A percentile compares a stretch with the other conserved stretches of the same genome.
phyloP scores from a whole-genome alignment of 495 filamentous ascomycete genomes.

The Saxophila tyrrhenica region DNA sequence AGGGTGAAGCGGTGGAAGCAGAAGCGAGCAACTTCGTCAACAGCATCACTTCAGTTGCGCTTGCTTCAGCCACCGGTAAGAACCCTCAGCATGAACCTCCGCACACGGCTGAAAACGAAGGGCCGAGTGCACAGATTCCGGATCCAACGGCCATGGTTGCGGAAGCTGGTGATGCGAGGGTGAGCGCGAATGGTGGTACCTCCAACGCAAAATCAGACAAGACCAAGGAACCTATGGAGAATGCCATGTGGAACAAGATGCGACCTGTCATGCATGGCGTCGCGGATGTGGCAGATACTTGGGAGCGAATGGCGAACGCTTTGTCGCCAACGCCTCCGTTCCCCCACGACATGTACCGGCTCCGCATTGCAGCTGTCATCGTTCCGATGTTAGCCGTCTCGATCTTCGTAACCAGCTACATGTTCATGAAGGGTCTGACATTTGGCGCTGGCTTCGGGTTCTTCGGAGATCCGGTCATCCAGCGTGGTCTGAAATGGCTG shows the following conservation, averaged over 20 bases:
- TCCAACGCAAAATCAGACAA: constrained; percentile 53
- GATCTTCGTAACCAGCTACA: constrained; percentile 56
- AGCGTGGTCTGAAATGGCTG: constrained; percentile 44
- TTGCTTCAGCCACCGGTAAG: constrained; percentile 67
- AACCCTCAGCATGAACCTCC: constrained; percentile 33
- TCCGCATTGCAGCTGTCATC: constrained; percentile 53
- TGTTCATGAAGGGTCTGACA: constrained; percentile 57
- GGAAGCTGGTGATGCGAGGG: constrained; percentile 47
- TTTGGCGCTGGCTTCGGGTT: constrained; percentile 61
- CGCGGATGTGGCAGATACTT: constrained; percentile 62
- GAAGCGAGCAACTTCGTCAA: constrained; percentile 76
- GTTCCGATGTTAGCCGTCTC: constrained; percentile 45
- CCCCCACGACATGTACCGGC: constrained; percentile 45
- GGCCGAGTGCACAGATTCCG: constrained; percentile 40
- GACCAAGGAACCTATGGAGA: constrained; percentile 73
- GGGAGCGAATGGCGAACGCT: constrained; percentile 71
- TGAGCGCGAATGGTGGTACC: constrained; percentile 36
- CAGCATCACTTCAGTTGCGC: constrained; percentile 59
- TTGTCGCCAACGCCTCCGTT: constrained; percentile 73
- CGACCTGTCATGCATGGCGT: constrained; percentile 67
- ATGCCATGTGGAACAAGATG: constrained; percentile 64
- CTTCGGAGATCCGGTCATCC: constrained; percentile 69
- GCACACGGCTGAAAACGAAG: constrained; percentile 17
- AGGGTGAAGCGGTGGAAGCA: constrained; percentile 77
- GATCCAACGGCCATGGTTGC: constrained; percentile 49